These are phyloP conservation scores for Fusarium piperis DNA, from an alignment of 2,329 filamentous ascomycete genomes.

Conservation along the genomic window DNA sequence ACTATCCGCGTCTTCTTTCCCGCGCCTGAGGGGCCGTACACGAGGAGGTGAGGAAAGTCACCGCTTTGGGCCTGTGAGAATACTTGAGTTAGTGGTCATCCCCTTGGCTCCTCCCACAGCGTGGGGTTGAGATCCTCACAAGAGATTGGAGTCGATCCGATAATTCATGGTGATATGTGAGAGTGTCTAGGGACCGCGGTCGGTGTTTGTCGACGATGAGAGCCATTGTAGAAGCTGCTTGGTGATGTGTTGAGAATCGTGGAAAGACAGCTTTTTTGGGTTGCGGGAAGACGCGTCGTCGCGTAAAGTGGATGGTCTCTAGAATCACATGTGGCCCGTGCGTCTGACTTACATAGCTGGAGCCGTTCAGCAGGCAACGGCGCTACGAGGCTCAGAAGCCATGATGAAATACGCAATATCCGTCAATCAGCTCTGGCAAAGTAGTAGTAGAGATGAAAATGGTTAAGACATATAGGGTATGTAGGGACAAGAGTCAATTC, in stretches of 20 bases:
- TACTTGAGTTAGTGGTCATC: constrained; percentile 4
- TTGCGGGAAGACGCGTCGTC: constrained; percentile 48
- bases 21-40: constrained; percentile 95
- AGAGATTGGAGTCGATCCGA: constrained; percentile 87
- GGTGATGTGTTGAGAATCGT: constrained; percentile 20
- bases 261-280: constrained; percentile 33
- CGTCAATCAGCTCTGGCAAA: not conserved
- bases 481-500: not conserved
- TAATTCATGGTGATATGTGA: constrained; percentile 90
- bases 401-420: not conserved
- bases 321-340: constrained; percentile 34
- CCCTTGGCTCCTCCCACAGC: constrained; percentile 27
- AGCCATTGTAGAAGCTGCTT: constrained; percentile 60
- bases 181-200: constrained; percentile 77
- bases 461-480: not conserved
- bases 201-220: constrained; percentile 78
- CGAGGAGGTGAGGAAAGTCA: constrained; percentile 96
- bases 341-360: not conserved
- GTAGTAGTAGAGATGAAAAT: not conserved
- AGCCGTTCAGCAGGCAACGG: constrained; percentile 30
- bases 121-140: constrained; percentile 74
- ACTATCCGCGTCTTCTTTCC: constrained; percentile 98
- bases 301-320: constrained; percentile 50
- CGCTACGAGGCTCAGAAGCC: not conserved
- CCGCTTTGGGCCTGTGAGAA: constrained; percentile 85